Base-by-base conservation (phyloP, 2,329 filamentous ascomycete genomes). In the Kalaharituber pfeilii region DNA sequence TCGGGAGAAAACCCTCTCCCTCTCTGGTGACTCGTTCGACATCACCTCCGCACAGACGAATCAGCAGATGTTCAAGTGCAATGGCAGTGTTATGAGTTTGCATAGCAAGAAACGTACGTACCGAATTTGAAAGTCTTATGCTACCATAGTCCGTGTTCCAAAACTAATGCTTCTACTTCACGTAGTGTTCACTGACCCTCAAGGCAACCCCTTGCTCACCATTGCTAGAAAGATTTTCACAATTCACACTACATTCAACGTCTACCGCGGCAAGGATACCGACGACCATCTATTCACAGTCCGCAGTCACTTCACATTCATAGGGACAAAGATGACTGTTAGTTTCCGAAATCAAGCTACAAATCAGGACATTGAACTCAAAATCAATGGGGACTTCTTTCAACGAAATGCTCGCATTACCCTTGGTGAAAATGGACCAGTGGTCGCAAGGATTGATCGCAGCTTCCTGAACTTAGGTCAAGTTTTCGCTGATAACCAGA, bases 21-120 rank as follows among this genome's bases (percentile, higher is more conserved):
- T 81, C 5, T 73, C 73, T 1, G 78, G 78, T 56, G 79, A 83
- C 68, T 77, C 73, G 66, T 84, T 83, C 67, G 74, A 76, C 58
- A 75, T 84, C 66, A 74, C 72, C 51, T 72, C 74, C 5, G 67
- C 71, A 49, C 73, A 71, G 56, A 77, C 77, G 20, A 67, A 71
- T 26, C 70, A 74, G 0, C 61, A 81, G 30, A 66, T 81, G 56
- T 45, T 45, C 39, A 72, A 72, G 58, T 73, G 80, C 39, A 68
- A 78, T 56, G 78, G 77, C 59, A 74, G 74, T 53, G 62, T 72
- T 55, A 62, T 78, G 60, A 71, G 73, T 11, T 29, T 53, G 18
- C 15, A 47, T 25, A 26, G 26, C 24, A 56, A 47, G 29, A 56
- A 56, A 28, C 27, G 42, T 56, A n/a, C n/a, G n/a, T n/a, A n/a